These are phyloP conservation scores for Parathielavia hyrcaniae DNA, from an alignment of 495 filamentous ascomycete genomes.

Conservation along the genomic window DNA sequence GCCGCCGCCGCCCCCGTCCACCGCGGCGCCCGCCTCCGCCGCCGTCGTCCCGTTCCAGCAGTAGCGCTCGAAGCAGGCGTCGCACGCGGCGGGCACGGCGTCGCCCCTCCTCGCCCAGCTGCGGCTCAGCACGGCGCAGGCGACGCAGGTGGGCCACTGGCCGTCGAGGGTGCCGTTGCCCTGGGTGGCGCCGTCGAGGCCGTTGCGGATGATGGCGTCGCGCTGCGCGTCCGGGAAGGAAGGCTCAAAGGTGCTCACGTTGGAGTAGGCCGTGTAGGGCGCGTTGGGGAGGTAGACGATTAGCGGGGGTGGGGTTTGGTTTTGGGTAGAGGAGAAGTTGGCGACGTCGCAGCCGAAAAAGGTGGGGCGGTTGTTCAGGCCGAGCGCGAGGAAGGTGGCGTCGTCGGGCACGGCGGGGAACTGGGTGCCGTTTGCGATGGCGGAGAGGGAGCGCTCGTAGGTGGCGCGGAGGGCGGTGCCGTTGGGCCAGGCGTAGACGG, in stretches of 20 bases:
- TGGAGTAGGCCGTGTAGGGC: conserved; percentile 67
- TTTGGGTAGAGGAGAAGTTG: conserved; percentile 51
- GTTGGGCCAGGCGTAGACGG: conserved; percentile 71
- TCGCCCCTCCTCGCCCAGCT: conserved; percentile 63
- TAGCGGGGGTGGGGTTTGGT: conserved; percentile 50
- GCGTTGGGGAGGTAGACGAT: conserved; percentile 88
- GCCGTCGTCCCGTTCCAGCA: conserved; percentile 80
- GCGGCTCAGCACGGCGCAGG: conserved; percentile 78
- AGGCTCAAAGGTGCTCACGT: conserved; percentile 66
- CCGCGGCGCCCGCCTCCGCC: conserved; percentile 33
- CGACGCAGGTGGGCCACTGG: conserved; percentile 73
- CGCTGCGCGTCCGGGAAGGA: conserved; percentile 57
- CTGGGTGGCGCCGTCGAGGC: conserved; percentile 72
- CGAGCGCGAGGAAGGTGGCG: conserved; percentile 81
- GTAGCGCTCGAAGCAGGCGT: conserved; percentile 67
- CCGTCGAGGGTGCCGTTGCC: conserved; percentile 68
- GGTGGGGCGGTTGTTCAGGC: conserved; percentile 75
- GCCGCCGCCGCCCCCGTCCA: neutral
- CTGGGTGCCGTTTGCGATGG: conserved; percentile 68
- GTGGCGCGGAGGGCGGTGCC: conserved; percentile 77
- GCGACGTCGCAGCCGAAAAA: conserved; percentile 85
- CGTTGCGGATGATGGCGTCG: conserved; percentile 75
- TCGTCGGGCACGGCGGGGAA: conserved; percentile 79
- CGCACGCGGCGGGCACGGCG: conserved; percentile 59
- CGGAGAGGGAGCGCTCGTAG: conserved; percentile 63